These are phyloP conservation scores for Neonectria neomacrospora DNA, from an alignment of 2,329 filamentous ascomycete species.

Conservation along the genomic window DNA sequence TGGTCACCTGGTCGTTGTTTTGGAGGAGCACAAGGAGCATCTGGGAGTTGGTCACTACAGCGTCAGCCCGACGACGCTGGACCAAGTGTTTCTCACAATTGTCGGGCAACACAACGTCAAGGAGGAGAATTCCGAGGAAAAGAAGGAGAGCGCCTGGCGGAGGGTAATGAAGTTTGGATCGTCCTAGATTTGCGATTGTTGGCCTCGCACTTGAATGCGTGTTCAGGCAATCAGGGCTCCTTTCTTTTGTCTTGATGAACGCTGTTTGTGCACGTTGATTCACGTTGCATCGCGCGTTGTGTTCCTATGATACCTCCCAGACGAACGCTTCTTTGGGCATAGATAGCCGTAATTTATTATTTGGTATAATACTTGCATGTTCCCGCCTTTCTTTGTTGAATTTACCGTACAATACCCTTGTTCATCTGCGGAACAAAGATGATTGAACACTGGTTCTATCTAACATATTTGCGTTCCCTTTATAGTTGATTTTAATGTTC, in stretches of 20 bases:
- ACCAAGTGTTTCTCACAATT: constrained; percentile 90
- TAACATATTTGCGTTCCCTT: not conserved
- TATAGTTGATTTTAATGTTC: not conserved
- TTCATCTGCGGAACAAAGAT: not conserved
- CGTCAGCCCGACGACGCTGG: constrained; percentile 85
- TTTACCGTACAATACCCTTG: not conserved
- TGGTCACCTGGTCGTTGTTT: constrained; percentile 73
- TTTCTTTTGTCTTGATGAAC: not conserved
- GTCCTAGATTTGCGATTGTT: constrained; percentile 27
- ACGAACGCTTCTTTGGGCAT: not conserved
- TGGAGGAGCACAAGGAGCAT: constrained; percentile 76
- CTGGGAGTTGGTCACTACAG: constrained; percentile 87
- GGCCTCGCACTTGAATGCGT: not conserved
- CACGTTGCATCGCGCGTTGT: not conserved
- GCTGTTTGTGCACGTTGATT: not conserved
- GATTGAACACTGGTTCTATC: not conserved
- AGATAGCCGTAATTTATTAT: not conserved
- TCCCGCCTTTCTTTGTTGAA: not conserved
- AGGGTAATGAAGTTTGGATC: constrained; percentile 41
- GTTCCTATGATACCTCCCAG: not conserved
- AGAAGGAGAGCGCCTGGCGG: constrained; percentile 42
- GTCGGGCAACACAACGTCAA: constrained; percentile 82
- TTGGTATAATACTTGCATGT: not conserved
- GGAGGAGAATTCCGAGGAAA: constrained; percentile 72
- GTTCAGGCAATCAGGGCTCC: not conserved